phyloP scores from a whole-genome alignment of 1,284 basidiomycete species.

The Puccinia sorghi region DNA sequence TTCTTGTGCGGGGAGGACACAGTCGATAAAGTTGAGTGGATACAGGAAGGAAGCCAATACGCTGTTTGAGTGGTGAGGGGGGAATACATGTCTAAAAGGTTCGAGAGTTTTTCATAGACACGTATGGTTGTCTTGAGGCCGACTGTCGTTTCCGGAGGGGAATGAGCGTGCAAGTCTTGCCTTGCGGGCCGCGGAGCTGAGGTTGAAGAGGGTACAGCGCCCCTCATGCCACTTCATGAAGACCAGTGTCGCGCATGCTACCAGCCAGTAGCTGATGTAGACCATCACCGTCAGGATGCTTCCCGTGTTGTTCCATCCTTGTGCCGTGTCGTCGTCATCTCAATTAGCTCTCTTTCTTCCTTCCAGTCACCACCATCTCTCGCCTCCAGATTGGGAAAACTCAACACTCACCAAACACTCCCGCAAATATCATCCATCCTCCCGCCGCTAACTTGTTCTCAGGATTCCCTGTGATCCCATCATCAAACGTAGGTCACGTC shows the following conservation, averaged over 20 bases:
- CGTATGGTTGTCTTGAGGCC: background rate
- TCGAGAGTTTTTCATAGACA: too few species aligned
- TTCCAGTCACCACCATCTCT: too few species aligned
- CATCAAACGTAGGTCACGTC: too few species aligned
- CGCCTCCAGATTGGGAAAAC: background rate
- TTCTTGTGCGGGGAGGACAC: too few species aligned
- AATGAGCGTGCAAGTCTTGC: conserved; percentile 6
- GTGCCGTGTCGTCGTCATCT: background rate
- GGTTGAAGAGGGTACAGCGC: conserved; percentile 59
- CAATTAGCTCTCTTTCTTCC: too few species aligned
- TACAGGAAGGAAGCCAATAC: too few species aligned
- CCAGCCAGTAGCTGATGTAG: conserved; percentile 79
- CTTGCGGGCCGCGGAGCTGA: conserved; percentile 51
- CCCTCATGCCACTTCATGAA: conserved; percentile 69
- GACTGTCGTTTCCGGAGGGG: background rate
- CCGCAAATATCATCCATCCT: conserved; percentile 46
- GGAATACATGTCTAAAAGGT: too few species aligned
- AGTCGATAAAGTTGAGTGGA: too few species aligned
- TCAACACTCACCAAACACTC: conserved; percentile 32
- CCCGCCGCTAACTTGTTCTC: conserved; percentile 44
- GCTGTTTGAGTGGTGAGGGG: too few species aligned
- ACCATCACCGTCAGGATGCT: conserved; percentile 69
- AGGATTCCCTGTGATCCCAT: conserved; percentile 49
- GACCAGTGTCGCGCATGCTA: conserved; percentile 67
- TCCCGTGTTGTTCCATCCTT: conserved; percentile 60